Percentiles rank a stretch among this genome's conserved stretches.
Conservation (phyloP, 2,329 filamentous ascomycete genomes). For the Colletotrichum tamarilloi region DNA sequence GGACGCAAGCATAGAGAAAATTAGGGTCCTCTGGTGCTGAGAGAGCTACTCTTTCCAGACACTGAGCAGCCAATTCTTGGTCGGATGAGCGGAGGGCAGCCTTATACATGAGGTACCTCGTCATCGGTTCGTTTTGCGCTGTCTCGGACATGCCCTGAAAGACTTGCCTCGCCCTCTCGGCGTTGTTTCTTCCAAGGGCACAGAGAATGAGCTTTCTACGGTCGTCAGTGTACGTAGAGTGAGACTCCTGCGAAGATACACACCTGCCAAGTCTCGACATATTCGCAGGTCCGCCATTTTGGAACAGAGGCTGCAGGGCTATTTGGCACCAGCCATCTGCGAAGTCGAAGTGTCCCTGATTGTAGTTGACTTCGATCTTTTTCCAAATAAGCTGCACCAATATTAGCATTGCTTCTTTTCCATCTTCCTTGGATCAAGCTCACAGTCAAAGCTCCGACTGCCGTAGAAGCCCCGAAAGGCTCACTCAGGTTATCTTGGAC, state of each 20-base stretch:
- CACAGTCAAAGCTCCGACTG: conserved; percentile 76
- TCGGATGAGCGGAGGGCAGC: conserved; percentile 71
- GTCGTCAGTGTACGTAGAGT: conserved; percentile 36
- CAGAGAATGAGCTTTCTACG: conserved; percentile 79
- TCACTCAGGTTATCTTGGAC: conserved; percentile 57
- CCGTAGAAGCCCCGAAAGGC: conserved; percentile 67
- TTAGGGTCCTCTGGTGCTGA: conserved; percentile 64
- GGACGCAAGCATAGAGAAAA: conserved; percentile 82
- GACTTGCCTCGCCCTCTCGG: conserved; percentile 62
- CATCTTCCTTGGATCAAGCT: conserved; percentile 38
- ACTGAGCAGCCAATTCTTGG: conserved; percentile 67
- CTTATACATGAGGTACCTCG: conserved; percentile 81
- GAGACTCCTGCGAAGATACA: not conserved
- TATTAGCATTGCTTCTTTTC: conserved; percentile 22
- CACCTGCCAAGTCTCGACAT: conserved; percentile 76
- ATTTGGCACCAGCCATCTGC: conserved; percentile 79
- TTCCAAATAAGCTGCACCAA: conserved; percentile 82
- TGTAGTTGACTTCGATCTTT: conserved; percentile 70
- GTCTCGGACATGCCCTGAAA: conserved; percentile 70
- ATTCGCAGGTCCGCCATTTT: conserved; percentile 73
- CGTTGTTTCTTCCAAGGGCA: conserved; percentile 68
- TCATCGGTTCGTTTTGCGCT: conserved; percentile 71
- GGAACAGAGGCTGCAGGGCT: conserved; percentile 75
- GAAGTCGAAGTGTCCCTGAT: conserved; percentile 60
- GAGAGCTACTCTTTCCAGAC: conserved; percentile 70